Evolutionary conservation across 768 basidiomycete genomes (phyloP), one percentile per base, ranked within the genome.

Genomic region (Tephrocybe sp.): DNA sequence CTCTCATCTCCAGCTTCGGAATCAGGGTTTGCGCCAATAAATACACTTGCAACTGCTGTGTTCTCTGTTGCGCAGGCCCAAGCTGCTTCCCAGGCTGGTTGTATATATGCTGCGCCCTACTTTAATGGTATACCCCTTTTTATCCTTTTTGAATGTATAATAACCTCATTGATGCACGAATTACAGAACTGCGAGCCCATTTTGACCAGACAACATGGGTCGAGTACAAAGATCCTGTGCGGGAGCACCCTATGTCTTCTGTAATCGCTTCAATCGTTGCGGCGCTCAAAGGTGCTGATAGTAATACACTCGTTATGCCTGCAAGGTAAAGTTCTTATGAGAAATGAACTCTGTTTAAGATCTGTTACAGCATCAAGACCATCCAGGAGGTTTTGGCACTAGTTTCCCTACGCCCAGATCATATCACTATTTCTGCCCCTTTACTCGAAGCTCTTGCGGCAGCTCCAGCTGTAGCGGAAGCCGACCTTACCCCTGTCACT

Each of bases 61-160:
- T 83, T 83, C 64, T 75, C 72, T 26, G 63, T 82, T 36, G 68
- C 71, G n/a, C 82, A 83, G 54, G 81, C 80, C 2, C 62, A 78
- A 20, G 80, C 80, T 8, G 79, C 79, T 1, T 70, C 70, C 30
- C 77, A 81, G 59, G 80, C 78, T 5, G 70, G 71, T 5, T 82
- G 80, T 60, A 64, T 72, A 26, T 79, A 76, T 59, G 69, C 82
- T 46, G 69, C 78, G 11, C 79, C 80, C 1, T 83, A 83, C 62
- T 79, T 78, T 64, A 82, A 83, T 60, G 80, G 77, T 74, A 50
- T 23, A 22, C 22, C 23, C 13, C 12, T 36, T 16, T 22, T 32
- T 17, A 19, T 30, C 19, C 13, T 12, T 44, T 14, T 16, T 36
- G 17, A 41, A 30, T 8, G 19, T 9, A 2, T 20, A 6, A 14